These are phyloP conservation scores for Rhizopogon sp. DNA, from an alignment of 768 basidiomycete genomes.

Conservation along the genomic window DNA sequence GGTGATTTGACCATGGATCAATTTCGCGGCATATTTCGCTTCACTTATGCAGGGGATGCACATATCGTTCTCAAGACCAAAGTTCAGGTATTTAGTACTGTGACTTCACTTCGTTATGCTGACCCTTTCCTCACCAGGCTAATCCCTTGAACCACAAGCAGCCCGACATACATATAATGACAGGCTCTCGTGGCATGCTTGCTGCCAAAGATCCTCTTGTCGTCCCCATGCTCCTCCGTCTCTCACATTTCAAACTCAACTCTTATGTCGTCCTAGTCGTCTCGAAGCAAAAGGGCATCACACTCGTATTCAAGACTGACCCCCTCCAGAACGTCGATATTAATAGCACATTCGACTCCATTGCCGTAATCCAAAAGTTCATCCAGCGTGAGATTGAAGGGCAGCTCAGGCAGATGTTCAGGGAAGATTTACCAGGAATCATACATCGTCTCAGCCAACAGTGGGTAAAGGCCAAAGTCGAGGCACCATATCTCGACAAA, in stretches of 20 bases:
- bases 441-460: slow-evolving; percentile 94
- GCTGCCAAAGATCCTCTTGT: slow-evolving; percentile 93
- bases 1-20: slow-evolving; percentile 94
- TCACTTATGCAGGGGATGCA: slow-evolving; percentile 94
- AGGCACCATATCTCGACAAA: slow-evolving; percentile 79
- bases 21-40: slow-evolving; percentile 93
- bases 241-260: slow-evolving; percentile 90
- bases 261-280: slow-evolving; percentile 98
- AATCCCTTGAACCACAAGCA: slow-evolving; percentile 94
- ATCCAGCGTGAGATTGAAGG: slow-evolving; percentile 97
- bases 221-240: slow-evolving; percentile 95
- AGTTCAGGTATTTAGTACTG: slow-evolving; percentile 64
- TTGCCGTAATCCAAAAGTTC: slow-evolving; percentile 96
- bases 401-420: slow-evolving; percentile 96
- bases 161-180: slow-evolving; percentile 83
- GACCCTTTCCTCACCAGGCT: slow-evolving; percentile 46
- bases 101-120: not conserved
- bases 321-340: slow-evolving; percentile 98
- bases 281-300: slow-evolving; percentile 96
- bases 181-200: slow-evolving; percentile 80
- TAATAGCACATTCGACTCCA: slow-evolving; percentile 95
- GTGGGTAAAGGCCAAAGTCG: slow-evolving; percentile 93
- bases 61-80: slow-evolving; percentile 83
- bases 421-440: slow-evolving; percentile 93
- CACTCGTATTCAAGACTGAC: slow-evolving; percentile 99